These are phyloP conservation scores for Aspergillus indologenus DNA, from an alignment of 495 filamentous ascomycete species.

Conservation along the genomic window DNA sequence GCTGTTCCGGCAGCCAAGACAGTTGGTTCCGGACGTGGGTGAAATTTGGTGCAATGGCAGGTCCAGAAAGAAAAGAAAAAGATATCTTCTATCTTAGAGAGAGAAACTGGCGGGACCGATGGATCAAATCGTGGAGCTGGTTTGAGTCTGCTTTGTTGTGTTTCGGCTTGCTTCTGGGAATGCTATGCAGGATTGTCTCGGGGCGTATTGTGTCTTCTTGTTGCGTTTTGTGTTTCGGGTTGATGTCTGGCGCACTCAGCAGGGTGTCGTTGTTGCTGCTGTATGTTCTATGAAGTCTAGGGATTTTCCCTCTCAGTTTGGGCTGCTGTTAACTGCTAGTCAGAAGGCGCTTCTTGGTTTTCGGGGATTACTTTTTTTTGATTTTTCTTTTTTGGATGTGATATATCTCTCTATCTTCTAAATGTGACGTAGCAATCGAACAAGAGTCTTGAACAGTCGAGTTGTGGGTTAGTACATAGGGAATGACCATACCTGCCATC, in stretches of 20 bases:
- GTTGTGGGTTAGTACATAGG: no score
- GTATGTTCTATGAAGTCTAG: neutral
- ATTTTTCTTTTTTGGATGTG: neutral
- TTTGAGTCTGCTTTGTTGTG: no score
- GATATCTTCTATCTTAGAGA: neutral
- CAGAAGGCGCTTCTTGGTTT: neutral
- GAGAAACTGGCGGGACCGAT: no score
- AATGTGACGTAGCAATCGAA: neutral
- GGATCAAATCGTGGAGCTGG: no score
- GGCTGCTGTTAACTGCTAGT: neutral
- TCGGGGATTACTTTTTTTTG: neutral
- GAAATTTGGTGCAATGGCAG: neutral
- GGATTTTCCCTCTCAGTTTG: neutral
- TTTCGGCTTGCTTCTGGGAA: neutral
- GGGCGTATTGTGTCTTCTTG: neutral
- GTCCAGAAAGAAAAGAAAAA: neutral
- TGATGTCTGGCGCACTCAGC: neutral
- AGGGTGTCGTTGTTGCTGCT: neutral
- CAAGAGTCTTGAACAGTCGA: no score
- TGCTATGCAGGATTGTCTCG: neutral
- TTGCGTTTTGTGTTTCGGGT: neutral
- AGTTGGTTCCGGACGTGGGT: neutral
- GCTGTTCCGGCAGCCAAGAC: no score
- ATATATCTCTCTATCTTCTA: neutral
- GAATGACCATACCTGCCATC: no score